Evolutionary conservation across 129 eudicot genomes (phyloP), one percentile per base, ranked within the genome.

Genomic region (Cynara cardunculus): DNA sequence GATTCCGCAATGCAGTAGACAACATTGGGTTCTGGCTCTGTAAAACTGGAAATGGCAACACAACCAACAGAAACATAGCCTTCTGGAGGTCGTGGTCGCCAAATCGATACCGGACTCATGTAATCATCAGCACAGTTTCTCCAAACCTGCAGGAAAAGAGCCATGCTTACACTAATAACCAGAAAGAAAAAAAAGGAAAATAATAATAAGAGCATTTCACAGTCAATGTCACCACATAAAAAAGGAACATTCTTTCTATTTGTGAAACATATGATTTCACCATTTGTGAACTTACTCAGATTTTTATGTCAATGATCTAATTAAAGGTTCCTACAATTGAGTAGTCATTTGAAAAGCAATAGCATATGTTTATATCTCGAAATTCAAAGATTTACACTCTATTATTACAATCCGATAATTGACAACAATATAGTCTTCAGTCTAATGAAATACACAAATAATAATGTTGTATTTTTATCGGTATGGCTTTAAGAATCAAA

Each of bases 31-130:
- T 92, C 95, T 8, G 99, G 99, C 88, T 95, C 99, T 0, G 59
- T 77, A 18, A 83, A 92, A 59, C 89, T 32, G 11, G 97, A 71
- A 19, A 91, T 81, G n/a, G 87, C 99, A 22, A 92, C 90, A 87
- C 97, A 92, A 31, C 99, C 99, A 3, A 73, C 89, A 35, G 97
- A 83, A 21, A 92, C 90, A 59, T 85, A 95, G 35, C 99, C 99
- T 61, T 90, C 94, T 2, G 99, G 97, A 9, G 99, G 84, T 34
- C 99, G 99, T 9, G 97, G 97, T 62, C 88, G 88, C 99, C 99
- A 95, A 24, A 95, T 95, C 7, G 99, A 90, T 68, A 90, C 89
- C 0, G 93, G 89, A 24, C 79, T 89, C 12, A 67, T 69, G 73
- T 90, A 95, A 80, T 95, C 99, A 61, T 95, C 99, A 4, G 79